These are phyloP conservation scores for Aspergillus olivimuriae DNA, from an alignment of 495 filamentous ascomycete genomes.

Conservation along the genomic window DNA sequence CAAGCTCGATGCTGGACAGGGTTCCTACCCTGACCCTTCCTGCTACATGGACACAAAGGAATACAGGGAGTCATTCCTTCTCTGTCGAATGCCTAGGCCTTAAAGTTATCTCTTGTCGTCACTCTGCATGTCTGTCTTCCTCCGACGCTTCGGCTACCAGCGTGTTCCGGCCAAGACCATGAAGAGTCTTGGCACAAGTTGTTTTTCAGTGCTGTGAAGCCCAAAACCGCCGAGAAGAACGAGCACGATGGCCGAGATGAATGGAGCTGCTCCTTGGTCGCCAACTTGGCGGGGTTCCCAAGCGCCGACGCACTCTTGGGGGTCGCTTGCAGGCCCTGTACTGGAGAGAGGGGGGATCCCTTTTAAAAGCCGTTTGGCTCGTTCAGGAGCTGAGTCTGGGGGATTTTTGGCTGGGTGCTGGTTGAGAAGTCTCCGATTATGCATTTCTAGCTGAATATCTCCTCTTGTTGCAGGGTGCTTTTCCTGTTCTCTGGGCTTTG, in stretches of 20 bases:
- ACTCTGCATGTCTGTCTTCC: background rate
- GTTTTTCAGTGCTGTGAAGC: background rate
- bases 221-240: background rate
- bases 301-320: constrained; percentile 2
- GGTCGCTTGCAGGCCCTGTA: background rate
- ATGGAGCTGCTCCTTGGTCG: background rate
- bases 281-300: constrained; percentile 3
- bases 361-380: background rate
- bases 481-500: too few relatives aligned
- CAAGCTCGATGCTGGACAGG: too few relatives aligned
- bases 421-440: too few relatives aligned
- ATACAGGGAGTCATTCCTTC: too few relatives aligned
- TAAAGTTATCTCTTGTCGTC: background rate
- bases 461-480: too few relatives aligned
- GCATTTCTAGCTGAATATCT: too few relatives aligned
- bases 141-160: constrained; percentile 1
- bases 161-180: background rate
- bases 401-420: background rate
- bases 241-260: background rate
- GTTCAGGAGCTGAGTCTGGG: background rate
- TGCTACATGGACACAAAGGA: too few relatives aligned
- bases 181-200: background rate
- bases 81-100: background rate
- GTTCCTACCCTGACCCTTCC: too few relatives aligned
- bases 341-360: background rate